Percentiles rank a stretch among this genome's conserved stretches.
phyloP scores from a whole-genome alignment of 805 yeast species.

The Cephaloascus fragrans region DNA sequence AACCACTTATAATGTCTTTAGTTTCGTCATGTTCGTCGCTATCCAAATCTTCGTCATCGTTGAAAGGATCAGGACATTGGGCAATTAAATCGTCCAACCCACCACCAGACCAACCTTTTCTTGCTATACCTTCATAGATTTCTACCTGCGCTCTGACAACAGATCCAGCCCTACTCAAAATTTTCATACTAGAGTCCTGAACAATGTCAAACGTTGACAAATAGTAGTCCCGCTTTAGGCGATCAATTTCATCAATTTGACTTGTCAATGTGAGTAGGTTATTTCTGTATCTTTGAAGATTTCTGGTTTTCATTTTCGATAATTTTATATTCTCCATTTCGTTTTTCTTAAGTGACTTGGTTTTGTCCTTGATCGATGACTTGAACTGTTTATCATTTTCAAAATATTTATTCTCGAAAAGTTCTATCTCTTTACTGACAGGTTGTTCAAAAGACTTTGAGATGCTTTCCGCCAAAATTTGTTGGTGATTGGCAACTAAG shows the following conservation, averaged over 20 bases:
- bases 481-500: slow-evolving; percentile 68
- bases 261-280: slow-evolving; percentile 59
- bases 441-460: slow-evolving; percentile 48
- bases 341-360: slow-evolving; percentile 42
- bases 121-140: slow-evolving; percentile 69
- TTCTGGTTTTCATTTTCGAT: slow-evolving; percentile 51
- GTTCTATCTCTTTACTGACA: slow-evolving; percentile 29
- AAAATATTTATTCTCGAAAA: slow-evolving; percentile 32
- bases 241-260: slow-evolving; percentile 73
- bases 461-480: slow-evolving; percentile 52
- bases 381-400: slow-evolving; percentile 46
- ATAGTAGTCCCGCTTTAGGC: slow-evolving; percentile 66
- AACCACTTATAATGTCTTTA: neutral
- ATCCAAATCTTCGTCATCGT: slow-evolving; percentile 12
- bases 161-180: slow-evolving; percentile 49
- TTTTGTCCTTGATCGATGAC: slow-evolving; percentile 39
- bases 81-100: slow-evolving; percentile 66
- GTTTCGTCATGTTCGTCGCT: slow-evolving; percentile 1
- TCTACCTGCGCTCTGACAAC: slow-evolving; percentile 74
- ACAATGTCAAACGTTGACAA: slow-evolving; percentile 52
- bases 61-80: slow-evolving; percentile 59
- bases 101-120: slow-evolving; percentile 82
- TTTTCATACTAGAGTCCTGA: slow-evolving; percentile 46
- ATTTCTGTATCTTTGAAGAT: slow-evolving; percentile 56
- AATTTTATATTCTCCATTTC: slow-evolving; percentile 54